Base-by-base conservation (phyloP, 2,329 filamentous ascomycete genomes). In the Trichoderma oligosporum region DNA sequence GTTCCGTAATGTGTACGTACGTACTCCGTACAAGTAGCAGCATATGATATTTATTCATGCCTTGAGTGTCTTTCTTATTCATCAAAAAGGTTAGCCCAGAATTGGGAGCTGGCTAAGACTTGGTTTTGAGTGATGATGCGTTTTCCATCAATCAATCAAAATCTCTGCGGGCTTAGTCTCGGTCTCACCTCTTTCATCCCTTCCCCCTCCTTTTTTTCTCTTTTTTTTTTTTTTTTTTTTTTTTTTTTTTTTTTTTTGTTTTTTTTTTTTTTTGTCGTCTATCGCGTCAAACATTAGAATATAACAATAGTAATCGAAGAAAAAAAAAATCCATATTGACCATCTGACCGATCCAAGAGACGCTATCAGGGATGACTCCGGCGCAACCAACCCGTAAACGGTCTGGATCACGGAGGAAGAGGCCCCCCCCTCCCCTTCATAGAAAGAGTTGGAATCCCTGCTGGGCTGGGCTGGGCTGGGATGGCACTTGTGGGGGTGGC, bases 401-500 rank as follows among this genome's bases (percentile, higher is more conserved):
- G 53, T 7, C 36, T 56, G 42, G 44, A 5, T 20, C 31, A 22
- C 42, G 52, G 44, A 56, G 44, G 39, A 56, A 29, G 52, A n/a
- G n/a, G n/a, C n/a, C n/a, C n/a, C n/a, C n/a, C 33, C 33, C 35
- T 35, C 39, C 33, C 31, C 20, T 31, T 47, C 22, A 39, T 31
- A 20, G 41, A 42, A 45, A 45, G 18, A 29, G 18, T 9, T 18
- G 12, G 14, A 8, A 38, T 27, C 56, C 56, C 25, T 52, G 56
- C 56, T 31, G 39, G 47, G 33, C 36, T 45, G n/a, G n/a, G n/a
- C n/a, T n/a, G n/a, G n/a, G 56, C 56, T 31, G 39, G 47, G 33
- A 27, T 45, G 45, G 20, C 24, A 45, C 38, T 45, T 58, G 56
- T 58, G 56, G 56, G 56, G 56, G 48, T 58, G 56, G 54, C 47